Percentiles rank a stretch among this genome's conserved stretches.
Conservation (phyloP, 768 basidiomycete genomes). For the Terana coerulea region DNA sequence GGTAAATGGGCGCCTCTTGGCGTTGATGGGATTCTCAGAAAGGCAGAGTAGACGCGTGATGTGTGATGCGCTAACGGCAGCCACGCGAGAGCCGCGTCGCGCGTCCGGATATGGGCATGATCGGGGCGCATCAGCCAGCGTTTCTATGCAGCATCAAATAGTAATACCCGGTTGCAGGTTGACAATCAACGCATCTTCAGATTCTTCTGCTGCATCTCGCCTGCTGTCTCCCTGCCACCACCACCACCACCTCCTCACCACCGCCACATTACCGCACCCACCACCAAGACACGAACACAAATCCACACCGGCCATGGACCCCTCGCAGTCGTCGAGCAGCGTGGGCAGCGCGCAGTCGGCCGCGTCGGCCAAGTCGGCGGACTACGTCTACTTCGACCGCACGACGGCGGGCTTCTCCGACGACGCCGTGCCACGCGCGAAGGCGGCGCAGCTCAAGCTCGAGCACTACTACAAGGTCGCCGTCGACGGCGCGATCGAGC, state of each 20-base stretch:
- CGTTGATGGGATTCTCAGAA: too few relatives aligned
- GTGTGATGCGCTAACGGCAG: too few relatives aligned
- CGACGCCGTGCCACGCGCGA: conserved; percentile 77
- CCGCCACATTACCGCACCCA: too few relatives aligned
- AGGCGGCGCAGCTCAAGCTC: conserved; percentile 89
- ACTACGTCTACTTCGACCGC: conserved; percentile 95
- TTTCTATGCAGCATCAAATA: conserved; percentile 9
- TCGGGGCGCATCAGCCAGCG: too few relatives aligned
- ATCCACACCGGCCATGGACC: conserved; percentile 5
- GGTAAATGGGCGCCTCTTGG: too few relatives aligned
- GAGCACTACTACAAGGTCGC: conserved; percentile 97
- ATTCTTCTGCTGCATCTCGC: too few relatives aligned
- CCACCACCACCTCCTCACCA: background rate
- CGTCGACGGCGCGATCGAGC: conserved; percentile 91
- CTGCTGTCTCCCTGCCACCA: background rate
- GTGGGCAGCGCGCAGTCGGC: conserved; percentile 19
- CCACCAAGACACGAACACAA: background rate
- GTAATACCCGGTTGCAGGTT: conserved; percentile 6
- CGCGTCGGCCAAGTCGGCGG: conserved; percentile 40
- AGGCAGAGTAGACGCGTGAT: too few relatives aligned
- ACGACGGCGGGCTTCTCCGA: conserved; percentile 73
- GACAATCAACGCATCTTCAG: conserved; percentile 6
- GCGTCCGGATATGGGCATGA: too few relatives aligned
- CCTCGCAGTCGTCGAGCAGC: conserved; percentile 20
- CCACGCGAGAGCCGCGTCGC: too few relatives aligned